Conservation (phyloP, 257 asterid species). For the Asclepias syriaca region DNA sequence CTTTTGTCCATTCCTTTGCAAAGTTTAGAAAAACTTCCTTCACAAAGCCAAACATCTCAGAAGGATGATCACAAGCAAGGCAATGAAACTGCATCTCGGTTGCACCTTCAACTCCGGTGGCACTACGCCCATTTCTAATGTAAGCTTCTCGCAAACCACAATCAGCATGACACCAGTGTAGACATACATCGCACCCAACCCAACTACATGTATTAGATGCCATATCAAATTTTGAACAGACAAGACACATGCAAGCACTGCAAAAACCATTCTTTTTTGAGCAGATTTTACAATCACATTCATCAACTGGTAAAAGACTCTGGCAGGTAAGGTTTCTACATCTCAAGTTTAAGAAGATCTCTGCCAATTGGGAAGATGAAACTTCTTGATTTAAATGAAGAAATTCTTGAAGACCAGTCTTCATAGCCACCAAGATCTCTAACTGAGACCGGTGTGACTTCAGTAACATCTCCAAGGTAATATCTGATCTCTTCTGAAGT, state of each 20-base stretch:
- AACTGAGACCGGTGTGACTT: conserved; percentile 56
- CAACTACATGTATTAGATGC: conserved; percentile 95
- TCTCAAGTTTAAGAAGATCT: conserved; percentile 66
- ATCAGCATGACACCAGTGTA: conserved; percentile 99
- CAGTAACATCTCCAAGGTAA: conserved; percentile 55
- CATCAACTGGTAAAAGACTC: conserved; percentile 78
- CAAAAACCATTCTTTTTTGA: conserved; percentile 68
- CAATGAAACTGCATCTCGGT: conserved; percentile 96
- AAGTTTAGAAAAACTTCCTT: conserved; percentile 91
- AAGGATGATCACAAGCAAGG: conserved; percentile 92
- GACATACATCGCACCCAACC: conserved; percentile 98
- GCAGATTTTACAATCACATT: conserved; percentile 88
- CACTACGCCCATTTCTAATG: conserved; percentile 76
- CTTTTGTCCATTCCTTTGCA: conserved; percentile 80
- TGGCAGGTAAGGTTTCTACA: conserved; percentile 74
- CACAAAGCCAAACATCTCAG: conserved; percentile 98
- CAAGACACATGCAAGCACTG: conserved; percentile 96
- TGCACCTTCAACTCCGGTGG: conserved; percentile 53
- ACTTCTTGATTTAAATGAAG: conserved; percentile 45
- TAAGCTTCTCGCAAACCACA: conserved; percentile 80
- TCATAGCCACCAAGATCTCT: conserved; percentile 85
- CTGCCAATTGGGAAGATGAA: conserved; percentile 65
- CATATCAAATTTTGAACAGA: conserved; percentile 89
- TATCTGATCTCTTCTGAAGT: conserved; percentile 54
- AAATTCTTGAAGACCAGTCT: conserved; percentile 71